Evolutionary conservation across 495 filamentous ascomycete genomes (phyloP), one percentile per base, ranked within the genome.

Genomic region (Chaetomium fimeti): DNA sequence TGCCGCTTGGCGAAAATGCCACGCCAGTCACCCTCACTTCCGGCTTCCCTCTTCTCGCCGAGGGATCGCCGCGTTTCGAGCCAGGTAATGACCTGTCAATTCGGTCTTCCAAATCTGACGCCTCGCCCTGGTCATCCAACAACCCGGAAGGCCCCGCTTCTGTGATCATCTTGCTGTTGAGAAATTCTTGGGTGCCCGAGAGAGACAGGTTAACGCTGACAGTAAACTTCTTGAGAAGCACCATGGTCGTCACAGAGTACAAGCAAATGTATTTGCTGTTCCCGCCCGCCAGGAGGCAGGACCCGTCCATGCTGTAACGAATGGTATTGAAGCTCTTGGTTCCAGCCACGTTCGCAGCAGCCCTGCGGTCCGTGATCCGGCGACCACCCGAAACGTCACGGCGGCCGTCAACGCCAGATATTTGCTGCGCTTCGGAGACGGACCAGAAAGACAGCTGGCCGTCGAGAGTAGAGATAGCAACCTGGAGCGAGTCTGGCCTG

Each of bases 261-360:
- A 98, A 79, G 71, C 95, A 98, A 32, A 98, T 96, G 71, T 91
- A 97, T 78, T 97, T 98, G 85, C 91, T 96, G 76, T 92, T 97
- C 7, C 94, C 94, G 55, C 83, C 92, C 0, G 92, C 93, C 47
- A 98, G 80, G 25, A 98, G 81, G 73, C 93, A 97, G 60, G 85
- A 88, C 47, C 94, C 95, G 69, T 98, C 94, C 2, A 91, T 87
- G 68, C 90, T 94, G 77, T 97, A 98, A 47, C 85, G 85, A 66
- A 98, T 87, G 58, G 88, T 89, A 71, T 83, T 90, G 79, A 97
- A 98, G 63, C 82, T 87, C 72, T 98, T 98, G 47, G 89, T 96
- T 36, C 91, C 91, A 1, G 90, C 85, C 24, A 87, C 87, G 69
- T 95, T 97, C 6, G 94, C 94, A 0, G 94, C 95, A 2, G 91